Evolutionary conservation across 2,329 filamentous ascomycete species (phyloP).

Genomic region (Myrmaecium sp.): DNA sequence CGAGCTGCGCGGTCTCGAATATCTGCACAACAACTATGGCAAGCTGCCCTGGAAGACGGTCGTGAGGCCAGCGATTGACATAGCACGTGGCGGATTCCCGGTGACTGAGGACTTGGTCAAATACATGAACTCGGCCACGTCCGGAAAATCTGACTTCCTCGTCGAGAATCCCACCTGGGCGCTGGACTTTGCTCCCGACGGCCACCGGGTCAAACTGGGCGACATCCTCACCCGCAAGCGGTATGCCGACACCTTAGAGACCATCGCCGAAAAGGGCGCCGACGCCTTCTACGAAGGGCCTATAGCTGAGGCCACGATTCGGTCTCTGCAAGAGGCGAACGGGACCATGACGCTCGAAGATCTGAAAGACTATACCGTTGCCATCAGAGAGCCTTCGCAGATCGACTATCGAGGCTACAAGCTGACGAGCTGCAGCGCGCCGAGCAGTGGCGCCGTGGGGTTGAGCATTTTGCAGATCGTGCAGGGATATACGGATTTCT

Average conservation of each 20-base stretch:
- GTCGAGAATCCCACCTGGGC: conserved; percentile 64
- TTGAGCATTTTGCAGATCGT: conserved; percentile 67
- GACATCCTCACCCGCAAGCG: conserved; percentile 67
- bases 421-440: conserved; percentile 53
- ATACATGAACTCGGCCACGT: conserved; percentile 47
- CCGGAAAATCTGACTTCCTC: conserved; percentile 45
- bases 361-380: conserved; percentile 54
- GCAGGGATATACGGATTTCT: conserved; percentile 55
- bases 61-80: conserved; percentile 53
- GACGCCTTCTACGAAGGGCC: conserved; percentile 59
- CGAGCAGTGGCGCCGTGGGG: conserved; percentile 61
- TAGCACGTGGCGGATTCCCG: conserved; percentile 42
- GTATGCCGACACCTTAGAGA: conserved; percentile 64
- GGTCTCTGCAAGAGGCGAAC: conserved; percentile 47
- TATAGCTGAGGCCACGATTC: conserved; percentile 58
- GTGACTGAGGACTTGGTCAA: conserved; percentile 57
- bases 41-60: conserved; percentile 39
- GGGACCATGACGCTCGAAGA: conserved; percentile 80
- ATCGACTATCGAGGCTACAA: conserved; percentile 46
- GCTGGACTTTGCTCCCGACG: conserved; percentile 74
- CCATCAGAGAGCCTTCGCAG: conserved; percentile 41
- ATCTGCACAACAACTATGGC: conserved; percentile 59
- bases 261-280: conserved; percentile 55
- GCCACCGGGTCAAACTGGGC: conserved; percentile 51
- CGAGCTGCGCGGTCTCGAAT: conserved; percentile 62